Conservation (phyloP, 176 grass and related monocot genomes). For the Phyllostachys edulis region DNA sequence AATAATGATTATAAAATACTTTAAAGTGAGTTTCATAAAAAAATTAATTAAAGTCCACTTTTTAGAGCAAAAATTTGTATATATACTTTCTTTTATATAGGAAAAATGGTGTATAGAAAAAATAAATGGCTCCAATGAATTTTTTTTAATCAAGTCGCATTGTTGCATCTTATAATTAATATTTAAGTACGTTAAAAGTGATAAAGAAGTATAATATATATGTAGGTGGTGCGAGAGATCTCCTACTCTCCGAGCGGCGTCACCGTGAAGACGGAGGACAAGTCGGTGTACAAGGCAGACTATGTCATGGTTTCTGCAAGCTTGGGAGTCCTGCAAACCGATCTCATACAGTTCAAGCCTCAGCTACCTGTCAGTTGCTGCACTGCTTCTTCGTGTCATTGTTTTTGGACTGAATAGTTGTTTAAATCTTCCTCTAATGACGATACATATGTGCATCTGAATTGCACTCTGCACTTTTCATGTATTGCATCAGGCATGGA, state of each 20-base stretch:
- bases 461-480: background rate
- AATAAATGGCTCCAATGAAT: no score
- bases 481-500: slow-evolving; percentile 21
- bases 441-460: background rate
- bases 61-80: no score
- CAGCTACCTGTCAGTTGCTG: slow-evolving; percentile 44
- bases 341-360: slow-evolving; percentile 56
- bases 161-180: no score
- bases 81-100: no score
- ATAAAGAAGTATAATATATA: no score
- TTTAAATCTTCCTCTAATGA: no score
- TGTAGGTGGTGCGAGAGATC: slow-evolving; percentile 33
- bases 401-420: background rate
- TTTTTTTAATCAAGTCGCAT: no score
- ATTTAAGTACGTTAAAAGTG: no score
- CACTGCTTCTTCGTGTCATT: background rate
- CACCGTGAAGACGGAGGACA: slow-evolving; percentile 48
- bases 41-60: no score
- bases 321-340: slow-evolving; percentile 54
- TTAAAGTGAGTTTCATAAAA: no score
- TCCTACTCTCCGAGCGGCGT: background rate
- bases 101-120: no score
- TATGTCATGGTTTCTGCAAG: slow-evolving; percentile 54
- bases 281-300: slow-evolving; percentile 40
- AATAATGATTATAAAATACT: no score